A percentile compares a stretch with the other conserved stretches of the same genome.
phyloP scores from a whole-genome alignment of 345 rosid genomes.

The Barbarea vulgaris region DNA sequence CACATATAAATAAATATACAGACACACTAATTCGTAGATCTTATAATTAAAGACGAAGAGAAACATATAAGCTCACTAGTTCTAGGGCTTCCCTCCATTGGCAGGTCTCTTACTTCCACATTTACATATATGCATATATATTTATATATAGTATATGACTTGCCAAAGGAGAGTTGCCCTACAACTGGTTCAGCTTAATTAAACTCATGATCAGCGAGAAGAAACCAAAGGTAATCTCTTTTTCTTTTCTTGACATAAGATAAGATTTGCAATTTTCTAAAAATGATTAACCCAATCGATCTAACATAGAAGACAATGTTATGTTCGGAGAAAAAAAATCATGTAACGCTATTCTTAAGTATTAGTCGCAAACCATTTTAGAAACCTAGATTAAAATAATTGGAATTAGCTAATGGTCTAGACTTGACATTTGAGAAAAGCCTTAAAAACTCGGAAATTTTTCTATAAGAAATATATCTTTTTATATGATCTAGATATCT shows the following conservation, averaged over 20 bases:
- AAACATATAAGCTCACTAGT: constrained; percentile 55
- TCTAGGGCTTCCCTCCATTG: constrained; percentile 70
- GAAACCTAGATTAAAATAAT: neutral
- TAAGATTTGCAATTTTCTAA: neutral
- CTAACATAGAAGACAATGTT: neutral
- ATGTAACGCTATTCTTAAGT: neutral
- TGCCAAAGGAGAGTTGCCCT: constrained; percentile 99
- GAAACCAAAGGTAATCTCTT: constrained; percentile 11
- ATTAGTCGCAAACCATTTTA: neutral
- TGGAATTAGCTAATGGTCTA: neutral
- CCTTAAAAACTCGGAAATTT: neutral
- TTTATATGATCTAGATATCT: neutral
- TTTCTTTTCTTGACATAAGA: neutral
- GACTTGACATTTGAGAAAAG: neutral
- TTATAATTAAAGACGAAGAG: constrained; percentile 25
- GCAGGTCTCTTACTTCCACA: constrained; percentile 45
- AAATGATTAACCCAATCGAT: neutral
- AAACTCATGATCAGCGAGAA: neutral
- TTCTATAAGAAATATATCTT: neutral
- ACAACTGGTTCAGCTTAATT: constrained; percentile 58
- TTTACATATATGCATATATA: neutral
- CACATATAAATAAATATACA: neutral
- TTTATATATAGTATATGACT: constrained; percentile 9
- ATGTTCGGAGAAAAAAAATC: neutral
- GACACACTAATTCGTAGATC: neutral